These are phyloP conservation scores for Podospora pseudocomata DNA, from an alignment of 495 filamentous ascomycete species.

Conservation along the genomic window DNA sequence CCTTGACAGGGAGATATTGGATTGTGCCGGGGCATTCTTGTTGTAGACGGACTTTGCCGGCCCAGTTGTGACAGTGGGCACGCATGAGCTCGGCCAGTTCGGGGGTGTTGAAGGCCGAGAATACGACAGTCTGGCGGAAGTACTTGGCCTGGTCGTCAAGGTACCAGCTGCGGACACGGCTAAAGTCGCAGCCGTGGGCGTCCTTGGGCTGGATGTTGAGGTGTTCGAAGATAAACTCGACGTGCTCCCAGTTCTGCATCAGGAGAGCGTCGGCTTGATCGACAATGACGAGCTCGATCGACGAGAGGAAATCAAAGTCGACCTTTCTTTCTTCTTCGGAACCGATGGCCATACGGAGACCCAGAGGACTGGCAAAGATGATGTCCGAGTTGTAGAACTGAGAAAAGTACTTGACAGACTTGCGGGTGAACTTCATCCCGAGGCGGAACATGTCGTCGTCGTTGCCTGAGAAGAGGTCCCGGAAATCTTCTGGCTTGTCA, in stretches of 20 bases:
- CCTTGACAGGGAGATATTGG: conserved; percentile 58
- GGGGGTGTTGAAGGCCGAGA: conserved; percentile 80
- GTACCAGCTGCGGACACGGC: conserved; percentile 86
- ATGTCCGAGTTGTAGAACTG: conserved; percentile 96
- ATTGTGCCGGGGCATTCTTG: conserved; percentile 65
- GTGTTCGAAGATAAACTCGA: conserved; percentile 84
- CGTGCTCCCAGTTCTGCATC: conserved; percentile 99
- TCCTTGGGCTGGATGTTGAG: conserved; percentile 88
- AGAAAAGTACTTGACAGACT: conserved; percentile 89
- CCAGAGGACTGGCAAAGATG: conserved; percentile 84
- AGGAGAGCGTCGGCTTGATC: conserved; percentile 91
- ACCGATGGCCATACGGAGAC: conserved; percentile 84
- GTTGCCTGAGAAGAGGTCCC: conserved; percentile 86
- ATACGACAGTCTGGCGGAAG: conserved; percentile 77
- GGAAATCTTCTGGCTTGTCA: conserved; percentile 81
- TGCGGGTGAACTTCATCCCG: conserved; percentile 90
- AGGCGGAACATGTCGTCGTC: conserved; percentile 95
- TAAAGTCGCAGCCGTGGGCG: conserved; percentile 90
- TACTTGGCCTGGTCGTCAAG: conserved; percentile 77
- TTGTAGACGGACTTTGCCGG: conserved; percentile 69
- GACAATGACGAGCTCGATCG: conserved; percentile 82
- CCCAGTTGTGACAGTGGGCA: conserved; percentile 71
- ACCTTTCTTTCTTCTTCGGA: conserved; percentile 67
- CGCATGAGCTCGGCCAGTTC: conserved; percentile 79
- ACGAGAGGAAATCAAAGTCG: conserved; percentile 89